These are phyloP conservation scores for Plasmodium yoelii DNA, from an alignment of 169 alveolate species.

Conservation along the genomic window DNA sequence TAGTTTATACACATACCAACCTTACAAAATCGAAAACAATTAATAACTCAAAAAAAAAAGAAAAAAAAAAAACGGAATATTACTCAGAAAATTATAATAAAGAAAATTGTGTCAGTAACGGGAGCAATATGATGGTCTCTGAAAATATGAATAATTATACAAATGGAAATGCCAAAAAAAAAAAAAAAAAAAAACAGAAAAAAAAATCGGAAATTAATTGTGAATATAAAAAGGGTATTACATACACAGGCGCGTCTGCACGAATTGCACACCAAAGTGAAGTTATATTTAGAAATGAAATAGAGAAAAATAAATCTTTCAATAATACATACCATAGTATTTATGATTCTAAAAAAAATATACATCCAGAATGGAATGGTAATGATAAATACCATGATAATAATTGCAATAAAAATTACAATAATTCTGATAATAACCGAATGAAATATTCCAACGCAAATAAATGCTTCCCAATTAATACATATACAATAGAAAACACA, in stretches of 20 bases:
- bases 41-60: not conserved
- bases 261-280: constrained; percentile 73
- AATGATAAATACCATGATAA: not conserved
- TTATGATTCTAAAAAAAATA: too few species aligned
- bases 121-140: not conserved
- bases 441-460: not conserved
- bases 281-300: constrained; percentile 46
- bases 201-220: not conserved
- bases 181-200: constrained; percentile 2
- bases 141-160: constrained; percentile 8
- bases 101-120: not conserved
- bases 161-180: not conserved
- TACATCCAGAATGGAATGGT: not conserved
- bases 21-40: not conserved
- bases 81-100: not conserved
- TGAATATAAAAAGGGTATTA: constrained; percentile 50
- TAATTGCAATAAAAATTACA: not conserved
- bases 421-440: not conserved
- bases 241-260: constrained; percentile 76
- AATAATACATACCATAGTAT: too few species aligned
- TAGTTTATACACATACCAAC: constrained; percentile 29
- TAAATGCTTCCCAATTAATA: not conserved
- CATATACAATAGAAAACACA: constrained; percentile 7
- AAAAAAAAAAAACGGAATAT: not conserved
- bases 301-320: constrained; percentile 30